These are phyloP conservation scores for Metschnikowia borealis DNA, from an alignment of 805 yeast genomes.

Conservation along the genomic window DNA sequence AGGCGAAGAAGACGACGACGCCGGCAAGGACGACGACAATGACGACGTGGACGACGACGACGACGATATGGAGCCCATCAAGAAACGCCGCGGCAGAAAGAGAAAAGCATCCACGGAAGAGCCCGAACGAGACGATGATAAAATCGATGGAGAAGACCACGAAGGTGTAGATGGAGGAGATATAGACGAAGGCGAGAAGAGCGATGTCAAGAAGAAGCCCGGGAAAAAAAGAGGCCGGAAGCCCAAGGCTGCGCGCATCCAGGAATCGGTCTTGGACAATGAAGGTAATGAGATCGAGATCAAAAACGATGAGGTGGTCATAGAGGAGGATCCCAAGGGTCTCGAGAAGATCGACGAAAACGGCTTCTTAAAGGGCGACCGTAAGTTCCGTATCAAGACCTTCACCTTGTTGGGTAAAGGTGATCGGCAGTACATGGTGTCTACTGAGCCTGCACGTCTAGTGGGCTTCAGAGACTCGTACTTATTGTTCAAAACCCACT, in stretches of 20 bases:
- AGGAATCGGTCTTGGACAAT: conserved; percentile 51
- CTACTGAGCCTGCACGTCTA: conserved; percentile 94
- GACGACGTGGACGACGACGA: conserved; percentile 9
- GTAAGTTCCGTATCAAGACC: conserved; percentile 68
- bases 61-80: conserved; percentile 6
- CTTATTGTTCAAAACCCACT: conserved; percentile 81
- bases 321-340: conserved; percentile 72
- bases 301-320: conserved; percentile 69
- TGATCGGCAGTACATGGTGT: conserved; percentile 74
- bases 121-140: conserved; percentile 14
- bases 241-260: conserved; percentile 33
- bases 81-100: conserved; percentile 15
- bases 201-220: conserved; percentile 25
- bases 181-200: conserved; percentile 9
- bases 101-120: conserved; percentile 16
- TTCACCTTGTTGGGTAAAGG: conserved; percentile 67
- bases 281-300: conserved; percentile 65
- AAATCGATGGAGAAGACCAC: not conserved
- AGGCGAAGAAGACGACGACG: conserved; percentile 17
- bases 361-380: conserved; percentile 68
- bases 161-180: conserved; percentile 5
- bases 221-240: conserved; percentile 31
- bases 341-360: conserved; percentile 62
- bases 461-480: conserved; percentile 94
- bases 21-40: conserved; percentile 15